Base-by-base conservation (phyloP, 768 basidiomycete genomes). In the Hygrophoropsis aurantiaca region DNA sequence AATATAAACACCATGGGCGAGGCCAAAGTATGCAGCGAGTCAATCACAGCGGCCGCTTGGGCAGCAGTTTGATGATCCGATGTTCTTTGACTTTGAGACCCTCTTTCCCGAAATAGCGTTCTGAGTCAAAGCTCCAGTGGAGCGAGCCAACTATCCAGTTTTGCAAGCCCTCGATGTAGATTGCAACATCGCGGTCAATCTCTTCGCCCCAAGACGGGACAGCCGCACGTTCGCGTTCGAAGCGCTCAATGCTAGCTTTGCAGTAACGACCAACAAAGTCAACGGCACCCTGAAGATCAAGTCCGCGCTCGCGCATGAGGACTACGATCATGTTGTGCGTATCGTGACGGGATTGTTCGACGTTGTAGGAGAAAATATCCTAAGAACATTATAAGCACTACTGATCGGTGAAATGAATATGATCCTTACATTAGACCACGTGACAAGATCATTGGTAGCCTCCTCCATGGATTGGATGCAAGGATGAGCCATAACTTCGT, bases 281-380 rank as follows among this genome's bases (percentile, higher is more conserved):
- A 23, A 88, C 62, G 3, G 86, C 85, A 26, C 72, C 67, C 51
- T 87, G 84, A 8, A 88, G 66, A 27, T 69, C 70, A 40, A 82
- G 69, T 3, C 74, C 77, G 42, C 80, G 77, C 49, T 81, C 70
- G 36, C 72, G 66, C 82, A 84, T 86, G 52, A 87, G 73, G 42
- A 87, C 81, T n/a, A 74, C 69, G 45, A 89, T 75, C 75, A 87
- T 83, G 60, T 89, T 87, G 61, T 85, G 81, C 15, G 79, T 81
- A 51, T 85, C 82, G 9, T 75, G 77, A 11, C 80, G 77, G 2
- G 84, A 77, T 62, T 87, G 86, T 58, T 88, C 87, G 36, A 80
- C 78, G 50, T 87, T 86, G 64, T 84, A 89, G 1, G 85, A 88
- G 59, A 84, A 83, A 27, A 87, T 82, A 52, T 87, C 86, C 85